A percentile compares a stretch with the other conserved stretches of the same genome.
Evolutionary conservation across 208 protist genomes (phyloP).

Genomic region (Trypanosoma boissoni): DNA sequence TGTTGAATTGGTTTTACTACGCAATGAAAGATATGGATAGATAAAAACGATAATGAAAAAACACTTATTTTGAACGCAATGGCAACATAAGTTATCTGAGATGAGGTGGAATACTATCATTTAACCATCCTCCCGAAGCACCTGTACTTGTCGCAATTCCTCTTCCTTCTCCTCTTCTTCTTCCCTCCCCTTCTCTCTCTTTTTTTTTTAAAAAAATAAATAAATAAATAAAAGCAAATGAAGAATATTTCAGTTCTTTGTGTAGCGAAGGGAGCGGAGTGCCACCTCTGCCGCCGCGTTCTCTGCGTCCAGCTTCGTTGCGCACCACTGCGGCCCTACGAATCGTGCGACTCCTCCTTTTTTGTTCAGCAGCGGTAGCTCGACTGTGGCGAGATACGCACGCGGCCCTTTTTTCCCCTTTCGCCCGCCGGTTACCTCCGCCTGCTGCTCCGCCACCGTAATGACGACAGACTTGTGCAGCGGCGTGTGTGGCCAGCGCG

Average conservation of each 20-base stretch:
- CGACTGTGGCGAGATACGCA: conserved; percentile 51
- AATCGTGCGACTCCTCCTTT: conserved; percentile 52
- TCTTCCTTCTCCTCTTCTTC: not conserved
- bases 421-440: conserved; percentile 34
- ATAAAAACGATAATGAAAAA: too few relatives aligned
- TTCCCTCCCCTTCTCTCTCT: not conserved
- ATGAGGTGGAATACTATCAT: too few relatives aligned
- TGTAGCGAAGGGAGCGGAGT: conserved; percentile 36
- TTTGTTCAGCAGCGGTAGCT: conserved; percentile 59
- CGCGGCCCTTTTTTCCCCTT: conserved; percentile 42
- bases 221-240: too few relatives aligned
- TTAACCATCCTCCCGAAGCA: too few relatives aligned
- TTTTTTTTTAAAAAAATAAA: too few relatives aligned
- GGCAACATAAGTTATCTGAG: too few relatives aligned
- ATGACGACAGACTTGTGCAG: conserved; percentile 61
- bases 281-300: conserved; percentile 52
- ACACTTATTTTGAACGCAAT: too few relatives aligned
- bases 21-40: too few relatives aligned
- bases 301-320: conserved; percentile 43
- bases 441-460: conserved; percentile 44
- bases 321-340: conserved; percentile 47
- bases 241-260: conserved; percentile 38
- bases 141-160: too few relatives aligned
- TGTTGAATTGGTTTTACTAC: too few relatives aligned
- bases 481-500: conserved; percentile 70